These are phyloP conservation scores for Coffea humblotiana DNA, from an alignment of 305 asterid species.

Conservation along the genomic window DNA sequence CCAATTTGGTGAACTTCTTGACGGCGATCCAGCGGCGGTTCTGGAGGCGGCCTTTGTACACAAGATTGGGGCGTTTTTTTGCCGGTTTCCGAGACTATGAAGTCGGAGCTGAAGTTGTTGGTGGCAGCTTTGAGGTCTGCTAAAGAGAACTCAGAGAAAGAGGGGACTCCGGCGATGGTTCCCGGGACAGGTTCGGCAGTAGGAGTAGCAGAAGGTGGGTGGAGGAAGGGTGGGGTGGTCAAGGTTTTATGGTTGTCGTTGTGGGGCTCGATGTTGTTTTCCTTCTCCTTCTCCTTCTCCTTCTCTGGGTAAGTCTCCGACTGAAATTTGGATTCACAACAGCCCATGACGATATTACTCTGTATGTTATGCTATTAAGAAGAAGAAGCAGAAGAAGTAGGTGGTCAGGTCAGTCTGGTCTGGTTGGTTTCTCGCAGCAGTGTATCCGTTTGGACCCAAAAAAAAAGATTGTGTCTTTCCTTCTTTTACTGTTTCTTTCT, in stretches of 20 bases:
- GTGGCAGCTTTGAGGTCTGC: slow-evolving; percentile 65
- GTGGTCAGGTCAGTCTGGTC: too few relatives aligned
- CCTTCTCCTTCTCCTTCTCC: background rate
- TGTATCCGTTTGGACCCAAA: too few relatives aligned
- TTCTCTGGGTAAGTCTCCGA: slow-evolving; percentile 41
- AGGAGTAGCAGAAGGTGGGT: background rate
- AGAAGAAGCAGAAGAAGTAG: background rate
- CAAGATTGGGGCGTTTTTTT: slow-evolving; percentile 74
- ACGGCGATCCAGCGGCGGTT: slow-evolving; percentile 76
- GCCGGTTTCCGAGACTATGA: slow-evolving; percentile 68
- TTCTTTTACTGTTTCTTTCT: too few relatives aligned
- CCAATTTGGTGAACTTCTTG: slow-evolving; percentile 63
- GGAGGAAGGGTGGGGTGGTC: slow-evolving; percentile 2
- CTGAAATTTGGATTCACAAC: slow-evolving; percentile 45
- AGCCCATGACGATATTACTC: slow-evolving; percentile 42
- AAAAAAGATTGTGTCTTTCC: too few relatives aligned
- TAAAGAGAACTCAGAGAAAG: slow-evolving; percentile 22
- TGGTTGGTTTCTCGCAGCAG: too few relatives aligned
- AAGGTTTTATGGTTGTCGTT: background rate
- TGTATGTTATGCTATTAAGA: too few relatives aligned
- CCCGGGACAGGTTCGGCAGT: background rate
- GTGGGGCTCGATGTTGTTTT: background rate
- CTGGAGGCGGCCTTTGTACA: slow-evolving; percentile 63
- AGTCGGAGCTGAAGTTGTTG: slow-evolving; percentile 64
- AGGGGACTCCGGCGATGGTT: slow-evolving; percentile 43